These are phyloP conservation scores for Grigorovia yakushimaensis DNA, from an alignment of 805 yeast species.

Conservation along the genomic window DNA sequence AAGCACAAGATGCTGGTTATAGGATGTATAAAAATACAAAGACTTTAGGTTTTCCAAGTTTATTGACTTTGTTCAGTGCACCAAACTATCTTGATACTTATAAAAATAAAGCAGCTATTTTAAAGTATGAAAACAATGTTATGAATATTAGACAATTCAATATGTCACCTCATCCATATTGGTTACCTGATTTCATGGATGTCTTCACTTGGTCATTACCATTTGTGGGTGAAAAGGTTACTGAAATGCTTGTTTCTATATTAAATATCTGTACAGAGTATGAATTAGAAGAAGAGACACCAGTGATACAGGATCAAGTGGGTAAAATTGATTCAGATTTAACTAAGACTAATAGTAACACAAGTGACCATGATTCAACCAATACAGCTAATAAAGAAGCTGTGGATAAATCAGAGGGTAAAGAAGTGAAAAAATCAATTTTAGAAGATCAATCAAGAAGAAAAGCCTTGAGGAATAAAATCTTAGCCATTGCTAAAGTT, in stretches of 20 bases:
- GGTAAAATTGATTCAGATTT: conserved; percentile 1
- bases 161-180: conserved; percentile 88
- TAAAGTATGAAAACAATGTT: conserved; percentile 83
- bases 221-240: conserved; percentile 91
- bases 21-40: conserved; percentile 84
- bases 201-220: conserved; percentile 97
- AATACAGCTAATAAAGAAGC: neutral
- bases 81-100: conserved; percentile 91
- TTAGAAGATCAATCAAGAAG: conserved; percentile 28
- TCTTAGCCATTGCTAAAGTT: conserved; percentile 91
- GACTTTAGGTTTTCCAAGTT: conserved; percentile 78
- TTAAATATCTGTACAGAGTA: conserved; percentile 93
- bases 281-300: conserved; percentile 71
- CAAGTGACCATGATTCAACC: neutral
- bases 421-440: conserved; percentile 7
- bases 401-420: neutral
- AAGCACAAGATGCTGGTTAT: conserved; percentile 96
- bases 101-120: conserved; percentile 89
- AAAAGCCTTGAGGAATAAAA: conserved; percentile 69
- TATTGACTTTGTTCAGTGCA: conserved; percentile 87
- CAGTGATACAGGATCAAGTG: conserved; percentile 33
- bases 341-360: neutral
- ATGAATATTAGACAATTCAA: conserved; percentile 95
- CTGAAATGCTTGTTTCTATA: conserved; percentile 84
- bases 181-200: conserved; percentile 95